Conservation (phyloP, 2,329 filamentous ascomycete genomes). For the Sclerotinia subarctica region DNA sequence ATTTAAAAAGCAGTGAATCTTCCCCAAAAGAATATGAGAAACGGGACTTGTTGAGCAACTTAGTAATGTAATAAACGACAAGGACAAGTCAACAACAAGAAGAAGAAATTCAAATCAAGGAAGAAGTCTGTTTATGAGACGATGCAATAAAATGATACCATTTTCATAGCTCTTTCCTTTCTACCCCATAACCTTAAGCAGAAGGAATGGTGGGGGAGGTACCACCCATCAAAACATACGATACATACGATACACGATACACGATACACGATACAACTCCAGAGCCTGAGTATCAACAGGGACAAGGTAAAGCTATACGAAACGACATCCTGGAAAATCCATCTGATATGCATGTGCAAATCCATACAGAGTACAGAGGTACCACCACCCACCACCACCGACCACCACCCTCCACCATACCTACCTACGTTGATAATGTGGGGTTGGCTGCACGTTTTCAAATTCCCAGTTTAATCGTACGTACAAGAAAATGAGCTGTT, state of each 20-base stretch:
- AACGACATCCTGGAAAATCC: not conserved
- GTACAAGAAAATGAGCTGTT: not conserved
- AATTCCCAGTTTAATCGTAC: not conserved
- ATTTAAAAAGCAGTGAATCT: not conserved
- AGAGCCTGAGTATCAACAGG: conserved; percentile 4
- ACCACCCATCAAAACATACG: too few species aligned
- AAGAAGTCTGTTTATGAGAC: not conserved
- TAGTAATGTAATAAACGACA: not conserved
- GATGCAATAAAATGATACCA: not conserved
- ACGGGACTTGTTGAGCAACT: not conserved
- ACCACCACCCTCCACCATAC: too few species aligned
- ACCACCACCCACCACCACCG: too few species aligned
- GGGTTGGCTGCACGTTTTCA: not conserved
- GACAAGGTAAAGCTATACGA: not conserved
- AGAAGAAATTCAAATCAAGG: too few species aligned
- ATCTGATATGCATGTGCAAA: not conserved
- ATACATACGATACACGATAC: too few species aligned
- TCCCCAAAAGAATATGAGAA: not conserved
- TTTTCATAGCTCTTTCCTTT: too few species aligned
- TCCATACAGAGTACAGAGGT: too few species aligned
- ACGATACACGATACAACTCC: not conserved
- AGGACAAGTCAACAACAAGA: not conserved
- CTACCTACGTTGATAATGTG: not conserved
- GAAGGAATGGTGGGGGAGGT: not conserved
- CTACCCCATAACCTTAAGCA: not conserved